phyloP scores from a whole-genome alignment of 164 flowering plant species.

The Protea cynaroides region DNA sequence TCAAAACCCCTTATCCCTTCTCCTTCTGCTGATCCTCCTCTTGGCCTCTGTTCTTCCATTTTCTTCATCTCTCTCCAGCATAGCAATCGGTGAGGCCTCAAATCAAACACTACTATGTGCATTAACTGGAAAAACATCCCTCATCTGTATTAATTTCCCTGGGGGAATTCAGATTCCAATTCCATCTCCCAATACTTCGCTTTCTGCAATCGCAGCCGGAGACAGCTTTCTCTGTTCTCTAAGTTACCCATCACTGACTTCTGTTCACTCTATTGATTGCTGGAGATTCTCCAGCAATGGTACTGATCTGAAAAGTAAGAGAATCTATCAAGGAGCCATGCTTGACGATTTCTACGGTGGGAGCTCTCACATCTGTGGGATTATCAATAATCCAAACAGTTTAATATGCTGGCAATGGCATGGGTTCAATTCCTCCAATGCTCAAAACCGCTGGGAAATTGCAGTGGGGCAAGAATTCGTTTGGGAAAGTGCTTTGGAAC shows the following conservation, averaged over 20 bases:
- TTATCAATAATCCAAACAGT: conserved; percentile 17
- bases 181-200: neutral
- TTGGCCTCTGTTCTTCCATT: conserved; percentile 12
- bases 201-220: too few relatives aligned
- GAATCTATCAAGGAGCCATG: conserved; percentile 43
- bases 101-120: too few relatives aligned
- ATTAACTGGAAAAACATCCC: conserved; percentile 17
- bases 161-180: conserved; percentile 16
- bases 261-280: conserved; percentile 38
- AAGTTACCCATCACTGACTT: conserved; percentile 8
- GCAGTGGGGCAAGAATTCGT: conserved; percentile 60
- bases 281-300: conserved; percentile 51
- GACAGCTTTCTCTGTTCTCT: conserved; percentile 41
- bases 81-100: too few relatives aligned
- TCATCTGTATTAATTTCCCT: conserved; percentile 50
- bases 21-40: neutral
- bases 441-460: conserved; percentile 24
- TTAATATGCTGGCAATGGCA: conserved; percentile 60
- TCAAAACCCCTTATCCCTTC: too few relatives aligned
- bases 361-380: conserved; percentile 47
- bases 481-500: conserved; percentile 53
- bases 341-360: conserved; percentile 44
- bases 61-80: conserved; percentile 37
- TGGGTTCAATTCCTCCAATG: neutral
- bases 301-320: conserved; percentile 15